phyloP scores from a whole-genome alignment of 441 rosid genomes.

The Erysimum pusillum region DNA sequence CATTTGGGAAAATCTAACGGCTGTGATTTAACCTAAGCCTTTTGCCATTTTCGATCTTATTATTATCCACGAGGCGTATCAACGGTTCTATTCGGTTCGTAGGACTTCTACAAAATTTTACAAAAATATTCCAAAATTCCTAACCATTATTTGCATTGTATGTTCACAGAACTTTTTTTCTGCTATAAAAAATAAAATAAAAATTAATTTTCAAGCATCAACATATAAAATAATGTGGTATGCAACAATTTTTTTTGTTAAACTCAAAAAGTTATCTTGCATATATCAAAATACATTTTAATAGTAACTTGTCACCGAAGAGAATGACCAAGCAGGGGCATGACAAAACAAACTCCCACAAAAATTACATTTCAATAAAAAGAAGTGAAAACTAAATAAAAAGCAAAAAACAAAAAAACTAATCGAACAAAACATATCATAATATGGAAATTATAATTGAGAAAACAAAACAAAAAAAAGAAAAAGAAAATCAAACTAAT shows the following conservation, averaged over 20 bases:
- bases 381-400: background rate
- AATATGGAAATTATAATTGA: background rate
- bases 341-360: constrained; percentile 1
- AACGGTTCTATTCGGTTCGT: too few species aligned
- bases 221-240: background rate
- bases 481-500: background rate
- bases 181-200: too few species aligned
- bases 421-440: background rate
- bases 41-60: too few species aligned
- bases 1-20: too few species aligned
- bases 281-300: background rate
- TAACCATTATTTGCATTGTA: too few species aligned
- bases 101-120: too few species aligned
- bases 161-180: too few species aligned
- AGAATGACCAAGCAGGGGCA: background rate
- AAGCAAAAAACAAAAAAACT: background rate
- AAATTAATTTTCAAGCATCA: too few species aligned
- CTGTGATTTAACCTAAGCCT: too few species aligned
- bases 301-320: background rate
- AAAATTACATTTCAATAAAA: background rate
- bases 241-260: background rate
- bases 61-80: too few species aligned
- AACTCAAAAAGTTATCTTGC: background rate
- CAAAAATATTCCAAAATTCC: too few species aligned
- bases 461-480: background rate